These are phyloP conservation scores for Trypanosoma lewisi DNA, from an alignment of 208 protist species.

Conservation along the genomic window DNA sequence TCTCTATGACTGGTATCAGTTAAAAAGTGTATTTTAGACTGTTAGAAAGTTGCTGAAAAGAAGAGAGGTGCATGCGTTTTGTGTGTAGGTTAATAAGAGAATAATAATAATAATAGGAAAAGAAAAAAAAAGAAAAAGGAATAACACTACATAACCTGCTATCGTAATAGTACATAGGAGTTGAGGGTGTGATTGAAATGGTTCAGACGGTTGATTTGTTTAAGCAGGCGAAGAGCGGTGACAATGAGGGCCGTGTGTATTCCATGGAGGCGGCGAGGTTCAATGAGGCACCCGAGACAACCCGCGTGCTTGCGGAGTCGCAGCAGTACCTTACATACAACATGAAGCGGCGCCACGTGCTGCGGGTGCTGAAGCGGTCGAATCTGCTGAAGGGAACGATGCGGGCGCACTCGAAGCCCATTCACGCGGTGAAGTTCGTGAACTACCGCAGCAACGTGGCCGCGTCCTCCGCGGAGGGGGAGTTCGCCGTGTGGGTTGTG, in stretches of 20 bases:
- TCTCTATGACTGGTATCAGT: no score
- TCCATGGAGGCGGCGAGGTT: constrained; percentile 49
- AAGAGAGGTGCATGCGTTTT: not conserved
- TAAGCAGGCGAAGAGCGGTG: constrained; percentile 19
- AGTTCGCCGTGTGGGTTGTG: constrained; percentile 82
- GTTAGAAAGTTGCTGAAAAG: no score
- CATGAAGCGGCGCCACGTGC: constrained; percentile 62
- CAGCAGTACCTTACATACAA: constrained; percentile 79
- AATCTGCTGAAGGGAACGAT: constrained; percentile 62
- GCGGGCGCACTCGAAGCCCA: constrained; percentile 45
- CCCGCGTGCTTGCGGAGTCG: constrained; percentile 75
- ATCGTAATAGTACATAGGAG: not conserved
- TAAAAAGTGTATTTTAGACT: no score
- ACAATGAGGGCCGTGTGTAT: constrained; percentile 44
- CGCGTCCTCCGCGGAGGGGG: constrained; percentile 53
- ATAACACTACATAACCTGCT: not conserved
- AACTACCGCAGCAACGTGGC: constrained; percentile 89
- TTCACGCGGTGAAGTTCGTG: constrained; percentile 74
- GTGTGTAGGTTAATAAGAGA: no score
- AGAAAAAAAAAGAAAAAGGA: not conserved
- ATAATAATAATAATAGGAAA: not conserved
- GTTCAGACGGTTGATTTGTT: constrained; percentile 41
- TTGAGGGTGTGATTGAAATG: not conserved
- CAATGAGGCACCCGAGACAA: constrained; percentile 44
- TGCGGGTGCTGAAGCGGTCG: constrained; percentile 63